Conservation (phyloP, 306 rosid genomes). For the Quercus parvula region DNA sequence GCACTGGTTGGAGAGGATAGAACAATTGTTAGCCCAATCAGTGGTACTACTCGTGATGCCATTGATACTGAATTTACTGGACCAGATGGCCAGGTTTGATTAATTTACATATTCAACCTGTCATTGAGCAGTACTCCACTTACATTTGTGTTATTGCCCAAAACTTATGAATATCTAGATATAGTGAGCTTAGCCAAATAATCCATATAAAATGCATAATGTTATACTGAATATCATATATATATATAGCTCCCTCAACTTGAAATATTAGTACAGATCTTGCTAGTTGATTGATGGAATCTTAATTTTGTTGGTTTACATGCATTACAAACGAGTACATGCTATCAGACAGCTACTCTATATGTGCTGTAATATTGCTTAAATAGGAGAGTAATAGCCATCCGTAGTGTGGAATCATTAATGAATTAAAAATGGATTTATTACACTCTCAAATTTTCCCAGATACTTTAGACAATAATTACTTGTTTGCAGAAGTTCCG, state of each 20-base stretch:
- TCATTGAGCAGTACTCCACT: neutral
- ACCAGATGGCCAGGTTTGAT: conserved; percentile 87
- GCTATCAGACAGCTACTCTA: neutral
- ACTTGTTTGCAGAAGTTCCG: conserved; percentile 62
- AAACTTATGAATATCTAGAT: neutral
- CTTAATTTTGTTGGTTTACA: conserved; percentile 20
- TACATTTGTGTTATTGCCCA: neutral
- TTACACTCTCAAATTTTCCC: neutral
- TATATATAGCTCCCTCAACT: neutral
- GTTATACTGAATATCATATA: neutral
- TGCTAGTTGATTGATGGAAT: conserved; percentile 13
- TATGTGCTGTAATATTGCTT: neutral
- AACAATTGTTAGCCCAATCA: conserved; percentile 96
- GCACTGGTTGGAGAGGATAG: conserved; percentile 94
- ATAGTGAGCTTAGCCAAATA: neutral
- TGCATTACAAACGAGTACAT: neutral
- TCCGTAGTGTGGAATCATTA: neutral
- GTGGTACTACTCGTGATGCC: conserved; percentile 99
- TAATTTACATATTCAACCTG: conserved; percentile 1
- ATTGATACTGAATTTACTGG: conserved; percentile 90
- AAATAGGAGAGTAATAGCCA: neutral
- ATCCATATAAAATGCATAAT: neutral
- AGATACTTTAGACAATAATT: conserved; percentile 3
- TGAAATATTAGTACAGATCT: neutral
- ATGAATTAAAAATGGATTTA: neutral